Base-by-base conservation (phyloP, 2,329 filamentous ascomycete genomes). In the Grosmannia huntii region DNA sequence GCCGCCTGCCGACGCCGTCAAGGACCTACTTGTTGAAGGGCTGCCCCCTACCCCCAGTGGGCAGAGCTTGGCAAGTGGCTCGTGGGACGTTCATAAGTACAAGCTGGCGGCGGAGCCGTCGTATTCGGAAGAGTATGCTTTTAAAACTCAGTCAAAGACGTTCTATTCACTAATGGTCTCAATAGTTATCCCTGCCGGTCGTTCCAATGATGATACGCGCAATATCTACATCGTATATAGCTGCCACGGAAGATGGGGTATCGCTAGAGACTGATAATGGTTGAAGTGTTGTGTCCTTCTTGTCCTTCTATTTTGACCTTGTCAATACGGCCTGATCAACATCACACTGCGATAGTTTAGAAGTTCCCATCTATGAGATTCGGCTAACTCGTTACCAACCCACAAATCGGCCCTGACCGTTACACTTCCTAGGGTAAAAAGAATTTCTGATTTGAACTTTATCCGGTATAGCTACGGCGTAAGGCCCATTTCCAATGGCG, bases 41-140 rank as follows among this genome's bases (percentile, higher is more conserved):
- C 72, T 99, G 72, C 94, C 94, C 59, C 94, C 94, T n/a, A 74
- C 87, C 67, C 94, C 92, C 19, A 84, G 84, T 66, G 85, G 88
- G n/a, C 73, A 84, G 71, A 82, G 76, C 64, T 66, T 78, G 60
- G 71, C 71, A 53, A 74, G 71, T 52, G 78, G 78, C 50, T 69
- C 76, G 61, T 82, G 83, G 75, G 78, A 84, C 68, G 82, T 85
- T 68, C 84, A 90, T 71, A 82, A 85, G 72, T 84, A 95, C 66
- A 73, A 74, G 62, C 68, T 88, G 66, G 73, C 76, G 38, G 74
- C 76, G 66, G 84, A 91, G 68, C 80, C 86, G 67, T 80, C 86
- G 60, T 96, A 95, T 72, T 75, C 80, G 38, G 77, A 80, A 55
- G 71, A 76, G 87, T 90, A 74, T 72, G 86, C 83, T 19, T 57